phyloP scores from a whole-genome alignment of 148 eudicot genomes.

The Camellia granthamiana region DNA sequence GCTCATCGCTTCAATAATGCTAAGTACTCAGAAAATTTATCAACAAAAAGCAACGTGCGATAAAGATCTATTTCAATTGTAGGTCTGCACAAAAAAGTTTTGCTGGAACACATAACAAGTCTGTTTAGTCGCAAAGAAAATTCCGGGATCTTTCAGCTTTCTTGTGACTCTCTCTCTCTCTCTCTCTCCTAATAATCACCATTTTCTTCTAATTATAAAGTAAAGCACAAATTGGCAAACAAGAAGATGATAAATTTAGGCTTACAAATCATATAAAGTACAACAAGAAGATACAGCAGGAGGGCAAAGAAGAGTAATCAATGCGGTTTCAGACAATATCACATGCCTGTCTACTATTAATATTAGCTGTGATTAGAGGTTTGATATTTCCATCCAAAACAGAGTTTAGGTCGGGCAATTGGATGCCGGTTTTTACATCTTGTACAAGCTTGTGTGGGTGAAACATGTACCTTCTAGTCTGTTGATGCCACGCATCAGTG shows the following conservation, averaged over 20 bases:
- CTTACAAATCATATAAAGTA: background rate
- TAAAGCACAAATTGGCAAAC: background rate
- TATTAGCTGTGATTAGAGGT: constrained; percentile 59
- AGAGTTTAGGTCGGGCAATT: constrained; percentile 56
- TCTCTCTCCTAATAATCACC: background rate
- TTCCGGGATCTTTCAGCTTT: too few relatives aligned
- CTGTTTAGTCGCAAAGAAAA: too few relatives aligned
- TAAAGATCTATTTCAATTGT: too few relatives aligned
- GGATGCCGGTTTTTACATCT: constrained; percentile 73
- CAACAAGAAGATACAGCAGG: background rate
- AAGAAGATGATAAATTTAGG: background rate
- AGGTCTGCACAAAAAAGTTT: too few relatives aligned
- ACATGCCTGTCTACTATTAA: constrained; percentile 44
- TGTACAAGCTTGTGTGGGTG: constrained; percentile 63
- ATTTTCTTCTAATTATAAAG: background rate
- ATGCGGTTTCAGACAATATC: constrained; percentile 24
- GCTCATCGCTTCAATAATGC: too few relatives aligned
- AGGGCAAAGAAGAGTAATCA: background rate
- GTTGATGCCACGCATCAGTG: constrained; percentile 42
- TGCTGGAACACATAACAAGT: too few relatives aligned
- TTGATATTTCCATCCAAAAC: constrained; percentile 80
- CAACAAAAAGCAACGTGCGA: too few relatives aligned
- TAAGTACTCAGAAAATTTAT: too few relatives aligned
- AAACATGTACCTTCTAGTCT: constrained; percentile 54
- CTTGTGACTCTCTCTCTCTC: too few relatives aligned